These are phyloP conservation scores for Lolium perenne DNA, from an alignment of 176 grass and related monocot species.

Conservation along the genomic window DNA sequence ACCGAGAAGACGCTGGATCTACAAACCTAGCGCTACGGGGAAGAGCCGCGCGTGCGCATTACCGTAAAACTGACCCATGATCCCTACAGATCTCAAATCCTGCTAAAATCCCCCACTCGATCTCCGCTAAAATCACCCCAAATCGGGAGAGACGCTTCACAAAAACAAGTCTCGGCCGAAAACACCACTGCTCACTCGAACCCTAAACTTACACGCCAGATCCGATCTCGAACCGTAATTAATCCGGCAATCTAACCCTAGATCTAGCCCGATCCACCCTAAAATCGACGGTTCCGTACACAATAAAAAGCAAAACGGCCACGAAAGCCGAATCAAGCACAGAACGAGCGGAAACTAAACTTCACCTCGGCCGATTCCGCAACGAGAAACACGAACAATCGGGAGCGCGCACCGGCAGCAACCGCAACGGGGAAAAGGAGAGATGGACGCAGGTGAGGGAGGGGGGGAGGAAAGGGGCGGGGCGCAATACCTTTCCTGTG, in stretches of 20 bases:
- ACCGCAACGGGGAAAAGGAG: not conserved
- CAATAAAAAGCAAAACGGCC: not conserved
- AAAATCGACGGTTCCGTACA: not conserved
- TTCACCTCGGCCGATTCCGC: constrained; percentile 18
- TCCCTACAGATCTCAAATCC: not conserved
- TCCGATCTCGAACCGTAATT: not conserved
- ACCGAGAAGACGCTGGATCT: not conserved
- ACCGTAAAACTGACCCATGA: not conserved
- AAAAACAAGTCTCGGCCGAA: not conserved
- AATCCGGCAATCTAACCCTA: not conserved
- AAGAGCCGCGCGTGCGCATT: not conserved
- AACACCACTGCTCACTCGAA: not conserved
- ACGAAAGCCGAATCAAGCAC: not conserved
- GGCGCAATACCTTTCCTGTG: not conserved
- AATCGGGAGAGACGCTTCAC: not conserved
- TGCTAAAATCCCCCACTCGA: not conserved
- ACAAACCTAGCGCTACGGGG: not conserved
- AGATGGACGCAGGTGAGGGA: too few relatives aligned
- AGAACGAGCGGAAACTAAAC: not conserved
- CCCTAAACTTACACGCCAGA: not conserved
- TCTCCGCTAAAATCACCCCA: not conserved
- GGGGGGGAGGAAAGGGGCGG: too few relatives aligned
- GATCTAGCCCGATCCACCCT: not conserved
- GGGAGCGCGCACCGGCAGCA: not conserved
- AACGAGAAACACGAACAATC: not conserved